A percentile compares a stretch with the other conserved stretches of the same genome.
These are phyloP conservation scores for Chytridium lagenaria DNA, from an alignment of 371 early-diverging fungal species.

Conservation along the genomic window DNA sequence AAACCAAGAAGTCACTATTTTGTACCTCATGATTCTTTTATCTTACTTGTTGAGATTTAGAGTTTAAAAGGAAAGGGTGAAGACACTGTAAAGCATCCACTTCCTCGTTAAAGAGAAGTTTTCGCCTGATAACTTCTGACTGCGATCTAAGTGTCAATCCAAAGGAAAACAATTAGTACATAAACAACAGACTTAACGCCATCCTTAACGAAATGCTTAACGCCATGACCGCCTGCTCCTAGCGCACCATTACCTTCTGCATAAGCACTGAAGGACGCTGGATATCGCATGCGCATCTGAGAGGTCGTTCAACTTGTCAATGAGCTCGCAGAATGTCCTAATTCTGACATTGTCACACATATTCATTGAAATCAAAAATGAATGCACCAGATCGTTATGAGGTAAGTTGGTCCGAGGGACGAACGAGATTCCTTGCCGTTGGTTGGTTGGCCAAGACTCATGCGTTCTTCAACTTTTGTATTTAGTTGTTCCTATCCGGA, in stretches of 20 bases:
- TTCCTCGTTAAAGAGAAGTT: background rate
- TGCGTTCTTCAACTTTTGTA: too few relatives aligned
- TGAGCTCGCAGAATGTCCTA: background rate
- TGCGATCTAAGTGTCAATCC: too few relatives aligned
- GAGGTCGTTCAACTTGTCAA: background rate
- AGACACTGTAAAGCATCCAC: background rate
- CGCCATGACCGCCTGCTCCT: too few relatives aligned
- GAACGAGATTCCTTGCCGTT: background rate
- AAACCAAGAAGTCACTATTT: background rate
- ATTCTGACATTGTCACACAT: background rate
- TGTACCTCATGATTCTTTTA: too few relatives aligned
- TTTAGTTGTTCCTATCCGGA: slow-evolving; percentile 87
- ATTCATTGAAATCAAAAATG: background rate
- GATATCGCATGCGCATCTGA: background rate
- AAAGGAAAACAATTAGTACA: too few relatives aligned
- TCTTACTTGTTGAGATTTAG: too few relatives aligned
- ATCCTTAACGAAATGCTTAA: background rate
- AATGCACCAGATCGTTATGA: slow-evolving; percentile 14
- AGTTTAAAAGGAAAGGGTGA: background rate
- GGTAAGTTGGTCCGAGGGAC: background rate
- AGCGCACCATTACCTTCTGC: background rate
- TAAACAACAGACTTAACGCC: background rate
- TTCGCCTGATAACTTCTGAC: background rate
- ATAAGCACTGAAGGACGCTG: background rate
- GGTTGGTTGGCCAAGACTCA: too few relatives aligned